phyloP scores from a whole-genome alignment of 768 basidiomycete genomes.

The Tubosaeta brunneosetosa region DNA sequence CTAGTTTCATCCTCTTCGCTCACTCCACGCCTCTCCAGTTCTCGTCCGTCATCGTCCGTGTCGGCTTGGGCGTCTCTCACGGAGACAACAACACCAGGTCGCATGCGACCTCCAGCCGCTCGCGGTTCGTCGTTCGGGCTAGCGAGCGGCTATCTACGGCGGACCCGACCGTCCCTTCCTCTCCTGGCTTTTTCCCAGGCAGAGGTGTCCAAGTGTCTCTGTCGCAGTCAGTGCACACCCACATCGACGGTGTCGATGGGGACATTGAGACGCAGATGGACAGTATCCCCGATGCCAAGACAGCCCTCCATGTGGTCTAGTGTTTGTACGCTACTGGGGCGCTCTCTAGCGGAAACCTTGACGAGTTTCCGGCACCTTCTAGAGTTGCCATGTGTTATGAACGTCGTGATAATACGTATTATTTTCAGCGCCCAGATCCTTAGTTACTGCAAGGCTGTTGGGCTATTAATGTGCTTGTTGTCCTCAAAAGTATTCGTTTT shows the following conservation, averaged over 20 bases:
- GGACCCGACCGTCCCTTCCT: not conserved
- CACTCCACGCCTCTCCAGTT: conserved; percentile 3
- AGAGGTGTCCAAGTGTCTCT: not conserved
- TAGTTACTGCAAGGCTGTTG: no score
- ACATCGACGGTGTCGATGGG: not conserved
- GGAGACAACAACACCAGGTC: conserved; percentile 5
- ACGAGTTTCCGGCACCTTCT: not conserved
- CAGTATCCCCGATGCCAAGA: not conserved
- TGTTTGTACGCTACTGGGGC: not conserved
- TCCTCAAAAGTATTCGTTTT: not conserved
- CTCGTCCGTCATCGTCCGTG: conserved; percentile 25
- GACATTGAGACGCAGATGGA: not conserved
- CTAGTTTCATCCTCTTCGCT: not conserved
- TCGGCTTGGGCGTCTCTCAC: conserved; percentile 20
- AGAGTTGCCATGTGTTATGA: not conserved
- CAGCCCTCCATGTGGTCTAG: conserved; percentile 1
- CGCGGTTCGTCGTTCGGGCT: not conserved
- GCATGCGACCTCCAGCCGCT: not conserved
- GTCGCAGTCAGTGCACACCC: not conserved
- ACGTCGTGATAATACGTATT: not conserved
- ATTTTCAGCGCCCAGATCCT: not conserved
- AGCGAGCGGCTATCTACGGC: not conserved
- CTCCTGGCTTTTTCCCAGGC: not conserved
- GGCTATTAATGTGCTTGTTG: not conserved
- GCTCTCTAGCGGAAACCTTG: not conserved